A percentile compares a stretch with the other conserved stretches of the same genome.
These are phyloP conservation scores for Corchorus capsularis DNA, from an alignment of 345 rosid genomes.

Conservation along the genomic window DNA sequence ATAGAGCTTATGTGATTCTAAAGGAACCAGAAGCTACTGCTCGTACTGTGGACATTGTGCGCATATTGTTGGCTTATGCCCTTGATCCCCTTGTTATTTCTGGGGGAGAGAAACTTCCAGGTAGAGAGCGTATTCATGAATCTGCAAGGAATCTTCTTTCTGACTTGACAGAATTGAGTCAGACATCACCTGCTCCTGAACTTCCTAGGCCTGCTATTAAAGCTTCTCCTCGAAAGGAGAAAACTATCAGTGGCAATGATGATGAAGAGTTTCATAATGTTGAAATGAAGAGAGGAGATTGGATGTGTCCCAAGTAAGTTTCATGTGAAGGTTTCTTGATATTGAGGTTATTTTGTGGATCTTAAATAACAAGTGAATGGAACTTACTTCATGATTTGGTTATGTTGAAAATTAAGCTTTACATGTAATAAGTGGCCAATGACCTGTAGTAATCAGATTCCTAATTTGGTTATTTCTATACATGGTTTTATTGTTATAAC, in stretches of 20 bases:
- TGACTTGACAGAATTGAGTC: constrained; percentile 70
- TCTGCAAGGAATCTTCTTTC: constrained; percentile 74
- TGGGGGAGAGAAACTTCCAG: constrained; percentile 52
- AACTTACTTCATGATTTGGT: background rate
- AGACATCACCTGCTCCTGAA: constrained; percentile 53
- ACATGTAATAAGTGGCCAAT: background rate
- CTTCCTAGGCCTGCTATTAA: constrained; percentile 49
- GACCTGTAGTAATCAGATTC: background rate
- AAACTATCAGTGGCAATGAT: constrained; percentile 17
- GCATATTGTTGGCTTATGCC: constrained; percentile 63
- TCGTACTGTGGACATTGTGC: constrained; percentile 85
- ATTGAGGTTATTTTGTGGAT: background rate
- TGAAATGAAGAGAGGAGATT: constrained; percentile 71
- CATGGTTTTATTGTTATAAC: background rate
- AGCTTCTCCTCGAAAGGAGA: constrained; percentile 31
- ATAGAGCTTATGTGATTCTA: constrained; percentile 76
- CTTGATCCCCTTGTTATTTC: constrained; percentile 68
- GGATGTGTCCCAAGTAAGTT: constrained; percentile 89
- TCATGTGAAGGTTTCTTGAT: constrained; percentile 1
- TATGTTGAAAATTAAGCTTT: background rate
- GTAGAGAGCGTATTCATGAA: constrained; percentile 51
- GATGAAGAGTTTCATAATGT: constrained; percentile 37
- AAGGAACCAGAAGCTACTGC: constrained; percentile 72
- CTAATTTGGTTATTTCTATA: background rate
- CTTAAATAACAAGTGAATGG: constrained; percentile 2